Evolutionary conservation across 2,329 filamentous ascomycete species (phyloP).

Genomic region (Mariannaea sp.): DNA sequence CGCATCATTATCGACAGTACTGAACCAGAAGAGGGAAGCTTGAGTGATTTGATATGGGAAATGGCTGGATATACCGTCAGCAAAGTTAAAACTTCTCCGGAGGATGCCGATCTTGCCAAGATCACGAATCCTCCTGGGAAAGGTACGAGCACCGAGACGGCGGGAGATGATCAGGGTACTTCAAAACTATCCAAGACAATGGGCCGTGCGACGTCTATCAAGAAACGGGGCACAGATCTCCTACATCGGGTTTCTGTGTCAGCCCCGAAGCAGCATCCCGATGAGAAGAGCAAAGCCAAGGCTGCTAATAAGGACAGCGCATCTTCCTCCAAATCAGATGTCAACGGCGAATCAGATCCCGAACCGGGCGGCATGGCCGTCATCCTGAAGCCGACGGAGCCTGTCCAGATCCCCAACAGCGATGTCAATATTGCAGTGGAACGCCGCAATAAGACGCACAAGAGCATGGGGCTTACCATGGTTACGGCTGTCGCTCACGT

Average conservation of each 20-base stretch:
- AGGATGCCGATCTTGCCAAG: slow-evolving; percentile 42
- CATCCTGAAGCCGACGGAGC: slow-evolving; percentile 73
- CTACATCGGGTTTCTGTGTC: slow-evolving; percentile 40
- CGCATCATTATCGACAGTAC: slow-evolving; percentile 68
- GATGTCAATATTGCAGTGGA: slow-evolving; percentile 93
- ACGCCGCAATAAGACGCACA: slow-evolving; percentile 77
- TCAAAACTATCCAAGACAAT: slow-evolving; percentile 18
- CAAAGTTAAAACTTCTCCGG: slow-evolving; percentile 43
- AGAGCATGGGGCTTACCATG: slow-evolving; percentile 81
- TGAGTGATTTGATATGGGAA: slow-evolving; percentile 59
- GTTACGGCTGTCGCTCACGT: slow-evolving; percentile 92
- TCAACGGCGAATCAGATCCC: slow-evolving; percentile 41
- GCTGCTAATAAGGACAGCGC: slow-evolving; percentile 19
- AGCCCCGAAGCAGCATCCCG: slow-evolving; percentile 21
- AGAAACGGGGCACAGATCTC: slow-evolving; percentile 41
- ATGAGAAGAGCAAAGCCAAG: slow-evolving; percentile 32
- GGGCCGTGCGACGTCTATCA: slow-evolving; percentile 30
- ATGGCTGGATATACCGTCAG: slow-evolving; percentile 50
- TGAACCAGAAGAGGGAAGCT: slow-evolving; percentile 53
- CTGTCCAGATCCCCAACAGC: slow-evolving; percentile 74
- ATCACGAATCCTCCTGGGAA: slow-evolving; percentile 35
- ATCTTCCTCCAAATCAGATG: slow-evolving; percentile 24
- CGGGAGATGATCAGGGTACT: slow-evolving; percentile 10
- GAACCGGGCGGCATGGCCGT: slow-evolving; percentile 72
- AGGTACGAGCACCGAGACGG: background rate